Conservation (phyloP, 306 rosid genomes). For the Canavalia ensiformis region DNA sequence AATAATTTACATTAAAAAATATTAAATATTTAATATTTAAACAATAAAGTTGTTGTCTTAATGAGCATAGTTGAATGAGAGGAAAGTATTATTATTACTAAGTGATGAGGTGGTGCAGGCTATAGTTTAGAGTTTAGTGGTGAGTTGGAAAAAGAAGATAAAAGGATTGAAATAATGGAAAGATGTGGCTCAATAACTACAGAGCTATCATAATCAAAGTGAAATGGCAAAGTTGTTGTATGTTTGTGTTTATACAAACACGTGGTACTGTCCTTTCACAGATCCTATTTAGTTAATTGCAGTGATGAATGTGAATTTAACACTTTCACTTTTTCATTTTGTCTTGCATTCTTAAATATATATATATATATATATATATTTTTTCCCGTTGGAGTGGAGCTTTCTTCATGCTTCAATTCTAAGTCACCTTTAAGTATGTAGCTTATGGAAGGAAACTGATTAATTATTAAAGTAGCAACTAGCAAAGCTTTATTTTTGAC, state of each 20-base stretch:
- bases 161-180: not conserved
- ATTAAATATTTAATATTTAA: too few species aligned
- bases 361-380: too few species aligned
- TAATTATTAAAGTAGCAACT: not conserved
- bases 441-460: not conserved
- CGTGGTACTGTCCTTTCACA: conserved; percentile 16
- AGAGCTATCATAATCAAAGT: not conserved
- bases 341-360: conserved; percentile 5
- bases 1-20: too few species aligned
- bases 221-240: not conserved
- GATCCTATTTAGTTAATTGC: not conserved
- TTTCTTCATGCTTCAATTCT: not conserved
- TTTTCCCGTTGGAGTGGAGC: not conserved
- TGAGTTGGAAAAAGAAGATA: too few species aligned
- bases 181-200: not conserved
- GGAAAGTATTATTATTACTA: too few species aligned
- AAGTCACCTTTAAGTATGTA: not conserved
- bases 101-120: too few species aligned
- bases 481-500: not conserved
- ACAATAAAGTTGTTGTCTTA: too few species aligned
- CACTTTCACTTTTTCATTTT: conserved; percentile 31
- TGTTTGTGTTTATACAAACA: not conserved
- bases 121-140: too few species aligned
- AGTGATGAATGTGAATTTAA: not conserved
- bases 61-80: too few species aligned